phyloP scores from a whole-genome alignment of 306 rosid genomes.

The Vigna trinervia region DNA sequence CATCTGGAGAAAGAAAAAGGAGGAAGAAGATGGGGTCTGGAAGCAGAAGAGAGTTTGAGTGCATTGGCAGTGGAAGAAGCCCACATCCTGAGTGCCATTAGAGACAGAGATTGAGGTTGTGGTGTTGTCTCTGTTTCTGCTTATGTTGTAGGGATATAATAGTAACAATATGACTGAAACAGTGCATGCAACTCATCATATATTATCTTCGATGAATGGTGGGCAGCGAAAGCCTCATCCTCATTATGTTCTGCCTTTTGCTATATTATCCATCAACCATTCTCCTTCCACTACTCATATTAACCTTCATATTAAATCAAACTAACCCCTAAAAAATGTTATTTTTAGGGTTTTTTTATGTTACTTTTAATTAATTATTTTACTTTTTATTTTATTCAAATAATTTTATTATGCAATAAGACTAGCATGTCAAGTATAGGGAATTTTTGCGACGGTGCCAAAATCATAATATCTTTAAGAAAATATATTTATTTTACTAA shows the following conservation, averaged over 20 bases:
- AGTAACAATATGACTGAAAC: conserved; percentile 15
- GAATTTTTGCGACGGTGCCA: too few relatives aligned
- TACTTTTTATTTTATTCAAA: too few relatives aligned
- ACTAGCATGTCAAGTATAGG: too few relatives aligned
- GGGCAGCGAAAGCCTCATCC: conserved; percentile 62
- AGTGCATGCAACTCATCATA: conserved; percentile 15
- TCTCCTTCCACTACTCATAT: neutral
- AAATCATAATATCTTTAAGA: neutral
- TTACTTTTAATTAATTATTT: too few relatives aligned
- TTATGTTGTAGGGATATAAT: neutral
- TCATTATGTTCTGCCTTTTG: conserved; percentile 11
- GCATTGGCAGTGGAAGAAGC: conserved; percentile 96
- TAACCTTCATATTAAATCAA: neutral
- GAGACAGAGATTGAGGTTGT: neutral
- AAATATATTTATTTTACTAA: neutral
- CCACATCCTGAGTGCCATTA: conserved; percentile 94
- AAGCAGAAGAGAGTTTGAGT: conserved; percentile 71
- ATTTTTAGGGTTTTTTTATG: too few relatives aligned
- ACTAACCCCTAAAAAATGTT: neutral
- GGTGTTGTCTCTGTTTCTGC: neutral
- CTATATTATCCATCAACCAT: conserved; percentile 26
- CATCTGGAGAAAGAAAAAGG: conserved; percentile 74
- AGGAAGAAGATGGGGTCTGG: conserved; percentile 67
- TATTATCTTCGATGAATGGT: conserved; percentile 80
- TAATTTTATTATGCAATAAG: neutral